Conservation (phyloP, 2,329 filamentous ascomycete genomes). For the Cercospora nicotianae region DNA sequence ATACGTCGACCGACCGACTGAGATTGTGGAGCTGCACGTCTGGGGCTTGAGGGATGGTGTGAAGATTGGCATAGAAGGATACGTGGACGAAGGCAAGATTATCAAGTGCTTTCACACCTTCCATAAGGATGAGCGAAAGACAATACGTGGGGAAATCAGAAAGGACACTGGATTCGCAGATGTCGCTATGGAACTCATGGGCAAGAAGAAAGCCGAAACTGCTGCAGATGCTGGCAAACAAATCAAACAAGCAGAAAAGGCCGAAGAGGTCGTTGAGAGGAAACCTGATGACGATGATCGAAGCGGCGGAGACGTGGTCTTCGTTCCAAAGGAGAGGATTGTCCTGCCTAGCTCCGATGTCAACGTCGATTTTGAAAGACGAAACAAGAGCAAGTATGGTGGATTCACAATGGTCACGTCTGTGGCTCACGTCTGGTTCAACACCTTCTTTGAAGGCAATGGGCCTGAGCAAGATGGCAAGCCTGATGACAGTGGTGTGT, state of each 20-base stretch:
- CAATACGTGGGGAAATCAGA: constrained; percentile 59
- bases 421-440: constrained; percentile 96
- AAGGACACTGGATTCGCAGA: constrained; percentile 45
- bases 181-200: constrained; percentile 48
- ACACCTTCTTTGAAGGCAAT: constrained; percentile 84
- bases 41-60: constrained; percentile 88
- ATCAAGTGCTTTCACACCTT: constrained; percentile 86
- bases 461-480: constrained; percentile 67
- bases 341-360: constrained; percentile 78
- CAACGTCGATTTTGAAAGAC: constrained; percentile 84
- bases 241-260: constrained; percentile 25
- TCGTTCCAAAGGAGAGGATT: constrained; percentile 68
- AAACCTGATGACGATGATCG: constrained; percentile 40
- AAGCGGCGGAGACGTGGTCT: constrained; percentile 71
- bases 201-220: constrained; percentile 31
- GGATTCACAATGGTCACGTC: constrained; percentile 88
- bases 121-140: constrained; percentile 65
- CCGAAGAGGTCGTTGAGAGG: constrained; percentile 20
- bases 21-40: constrained; percentile 84
- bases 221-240: constrained; percentile 23
- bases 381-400: constrained; percentile 72
- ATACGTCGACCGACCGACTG: constrained; percentile 79
- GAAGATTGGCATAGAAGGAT: constrained; percentile 82
- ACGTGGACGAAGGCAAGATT: constrained; percentile 80
- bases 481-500: constrained; percentile 68